phyloP scores from a whole-genome alignment of 2,329 filamentous ascomycete species.

The Alternaria sp. region DNA sequence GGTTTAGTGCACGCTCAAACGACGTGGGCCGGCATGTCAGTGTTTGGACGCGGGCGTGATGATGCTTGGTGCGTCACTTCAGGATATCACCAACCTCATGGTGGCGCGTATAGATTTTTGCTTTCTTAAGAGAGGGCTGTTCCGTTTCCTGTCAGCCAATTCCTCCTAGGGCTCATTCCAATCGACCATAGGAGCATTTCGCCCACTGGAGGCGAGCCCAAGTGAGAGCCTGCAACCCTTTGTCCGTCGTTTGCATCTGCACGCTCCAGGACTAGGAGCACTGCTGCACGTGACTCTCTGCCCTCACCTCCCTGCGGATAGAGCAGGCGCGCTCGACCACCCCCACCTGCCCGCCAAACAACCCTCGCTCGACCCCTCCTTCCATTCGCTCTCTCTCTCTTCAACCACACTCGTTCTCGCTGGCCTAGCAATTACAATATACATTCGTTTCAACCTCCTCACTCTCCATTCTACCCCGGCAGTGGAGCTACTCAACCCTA shows the following conservation, averaged over 20 bases:
- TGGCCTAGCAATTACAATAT: neutral
- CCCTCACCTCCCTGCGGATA: neutral
- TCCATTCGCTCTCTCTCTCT: neutral
- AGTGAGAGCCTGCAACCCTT: neutral
- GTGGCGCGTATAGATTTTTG: constrained; percentile 12
- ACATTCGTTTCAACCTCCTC: neutral
- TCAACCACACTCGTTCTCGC: neutral
- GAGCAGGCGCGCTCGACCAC: constrained; percentile 2
- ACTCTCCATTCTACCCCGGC: neutral
- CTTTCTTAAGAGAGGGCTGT: constrained; percentile 14
- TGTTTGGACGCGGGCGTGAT: constrained; percentile 37
- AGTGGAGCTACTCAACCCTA: neutral
- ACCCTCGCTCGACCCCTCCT: neutral
- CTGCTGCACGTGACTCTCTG: constrained; percentile 2
- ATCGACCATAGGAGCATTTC: neutral
- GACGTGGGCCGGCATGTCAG: constrained; percentile 30
- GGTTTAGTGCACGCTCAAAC: constrained; percentile 35
- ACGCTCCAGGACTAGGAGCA: neutral
- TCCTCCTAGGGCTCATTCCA: constrained; percentile 1
- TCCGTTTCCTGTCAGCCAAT: neutral
- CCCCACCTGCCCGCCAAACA: constrained; percentile 2
- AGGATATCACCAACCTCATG: constrained; percentile 14
- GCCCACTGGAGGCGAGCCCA: neutral
- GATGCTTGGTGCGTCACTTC: constrained; percentile 35
- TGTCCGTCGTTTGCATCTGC: constrained; percentile 8